Percentiles rank a stretch among this genome's conserved stretches.
These are phyloP conservation scores for Globisporangium ultimum DNA, from an alignment of 352 stramenopile species.

Conservation along the genomic window DNA sequence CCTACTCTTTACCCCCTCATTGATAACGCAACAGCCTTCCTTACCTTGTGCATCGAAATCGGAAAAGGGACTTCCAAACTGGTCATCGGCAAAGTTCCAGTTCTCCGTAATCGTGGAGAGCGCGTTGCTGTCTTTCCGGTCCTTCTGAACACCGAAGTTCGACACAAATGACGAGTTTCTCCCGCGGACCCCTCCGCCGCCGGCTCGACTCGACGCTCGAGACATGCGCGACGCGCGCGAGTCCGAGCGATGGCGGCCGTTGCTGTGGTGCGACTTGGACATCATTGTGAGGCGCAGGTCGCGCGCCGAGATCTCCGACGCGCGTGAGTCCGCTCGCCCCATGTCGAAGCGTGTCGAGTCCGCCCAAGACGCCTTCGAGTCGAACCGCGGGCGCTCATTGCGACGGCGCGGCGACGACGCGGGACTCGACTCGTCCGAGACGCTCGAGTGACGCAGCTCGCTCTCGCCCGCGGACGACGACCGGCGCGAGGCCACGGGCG, in stretches of 20 bases:
- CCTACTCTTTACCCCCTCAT: neutral
- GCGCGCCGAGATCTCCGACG: conserved; percentile 66
- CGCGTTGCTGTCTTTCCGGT: conserved; percentile 66
- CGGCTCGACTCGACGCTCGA: conserved; percentile 39
- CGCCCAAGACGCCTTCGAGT: conserved; percentile 80
- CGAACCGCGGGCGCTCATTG: conserved; percentile 62
- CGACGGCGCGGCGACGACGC: conserved; percentile 46
- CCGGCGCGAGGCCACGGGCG: conserved; percentile 6
- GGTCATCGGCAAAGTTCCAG: conserved; percentile 77
- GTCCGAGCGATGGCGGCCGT: conserved; percentile 47
- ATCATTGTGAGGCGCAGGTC: conserved; percentile 65
- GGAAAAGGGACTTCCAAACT: conserved; percentile 72
- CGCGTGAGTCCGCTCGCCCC: conserved; percentile 72
- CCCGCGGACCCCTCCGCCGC: conserved; percentile 18
- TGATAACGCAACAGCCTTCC: neutral
- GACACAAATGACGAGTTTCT: conserved; percentile 73
- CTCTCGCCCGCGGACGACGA: neutral
- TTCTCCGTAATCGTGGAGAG: conserved; percentile 87
- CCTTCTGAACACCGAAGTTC: conserved; percentile 70
- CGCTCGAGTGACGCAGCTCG: conserved; percentile 11
- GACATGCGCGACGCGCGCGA: conserved; percentile 66
- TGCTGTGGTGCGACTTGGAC: conserved; percentile 23
- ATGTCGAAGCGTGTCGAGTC: conserved; percentile 87
- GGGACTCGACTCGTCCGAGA: conserved; percentile 57
- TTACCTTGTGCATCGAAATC: conserved; percentile 80